Base-by-base conservation (phyloP, 306 rosid species). In the Nissolia schottii region DNA sequence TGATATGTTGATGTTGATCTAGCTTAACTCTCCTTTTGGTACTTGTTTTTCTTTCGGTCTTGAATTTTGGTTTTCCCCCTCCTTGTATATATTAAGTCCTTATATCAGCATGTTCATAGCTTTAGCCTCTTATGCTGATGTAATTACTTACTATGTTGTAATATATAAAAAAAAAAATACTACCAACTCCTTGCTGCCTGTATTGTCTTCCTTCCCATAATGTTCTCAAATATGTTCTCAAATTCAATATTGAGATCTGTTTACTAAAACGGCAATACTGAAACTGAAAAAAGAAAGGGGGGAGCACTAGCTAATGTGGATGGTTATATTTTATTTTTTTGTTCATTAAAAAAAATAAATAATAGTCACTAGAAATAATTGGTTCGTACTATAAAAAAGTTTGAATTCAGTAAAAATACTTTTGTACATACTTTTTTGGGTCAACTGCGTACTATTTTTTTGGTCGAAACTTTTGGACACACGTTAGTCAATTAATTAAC, bases 91-190 rank as follows among this genome's bases (percentile, higher is more conserved):
- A 46, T 38, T 57, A n/a, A n/a, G n/a, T n/a, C n/a, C 59, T 7
- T 57, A 16, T 31, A 41, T 60, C n/a, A 48, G 54, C 76, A 48
- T 65, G 71, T 23, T 70, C 66, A 40, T 58, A 31, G 43, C 58
- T 64, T 64, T 48, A 12, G 45, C 67, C 72, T 48, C 46, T 48
- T 37, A 38, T 14, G 63, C 23, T 64, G 23, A 20, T 15, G 59
- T 71, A 31, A 7, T 37, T 62, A 15, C 27, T 37, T 62, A 15
- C 27, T 74, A 11, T 64, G 38, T 35, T 78, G 78, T 74, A 63
- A 40, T 55, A 56, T 34, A 34, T 37, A 0, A 37, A 22, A 58
- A 37, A 22, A 58, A 64, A 45, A 64, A 55, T 50, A 43, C 61
- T 51, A 23, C 3, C 31, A 2, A 19, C 40, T 46, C 54, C 23